A percentile compares a stretch with the other conserved stretches of the same genome.
phyloP scores from a whole-genome alignment of 2,329 filamentous ascomycete species.

The Aureobasidium sp. region DNA sequence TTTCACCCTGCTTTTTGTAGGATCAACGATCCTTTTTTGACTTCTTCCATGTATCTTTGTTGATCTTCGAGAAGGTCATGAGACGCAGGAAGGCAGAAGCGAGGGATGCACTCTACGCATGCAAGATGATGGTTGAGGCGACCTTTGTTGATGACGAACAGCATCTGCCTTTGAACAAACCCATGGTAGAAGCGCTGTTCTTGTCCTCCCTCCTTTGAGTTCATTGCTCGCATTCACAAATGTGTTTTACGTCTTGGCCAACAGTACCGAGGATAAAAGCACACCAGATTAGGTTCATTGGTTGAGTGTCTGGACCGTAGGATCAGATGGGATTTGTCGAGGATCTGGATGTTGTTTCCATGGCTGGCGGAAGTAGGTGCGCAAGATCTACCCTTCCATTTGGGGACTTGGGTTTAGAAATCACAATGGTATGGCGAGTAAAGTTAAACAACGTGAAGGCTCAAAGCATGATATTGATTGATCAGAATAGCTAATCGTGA shows the following conservation, averaged over 20 bases:
- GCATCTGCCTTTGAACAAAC: neutral
- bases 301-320: neutral
- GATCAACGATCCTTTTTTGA: neutral
- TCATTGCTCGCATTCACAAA: neutral
- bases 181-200: neutral
- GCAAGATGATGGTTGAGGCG: neutral
- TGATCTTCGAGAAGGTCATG: neutral
- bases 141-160: neutral
- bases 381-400: neutral
- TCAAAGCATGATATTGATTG: neutral
- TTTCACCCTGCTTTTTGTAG: neutral
- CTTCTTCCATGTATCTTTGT: neutral
- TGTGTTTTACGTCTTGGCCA: neutral
- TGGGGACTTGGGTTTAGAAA: neutral
- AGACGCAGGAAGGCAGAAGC: neutral
- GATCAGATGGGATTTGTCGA: neutral
- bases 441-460: neutral
- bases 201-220: neutral
- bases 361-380: neutral
- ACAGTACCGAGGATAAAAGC: neutral
- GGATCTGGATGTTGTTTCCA: neutral
- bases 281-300: neutral
- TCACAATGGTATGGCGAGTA: neutral
- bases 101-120: neutral
- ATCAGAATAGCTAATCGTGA: neutral